Conservation (phyloP, 106 monocot genomes). For the Dendrobium catenatum region DNA sequence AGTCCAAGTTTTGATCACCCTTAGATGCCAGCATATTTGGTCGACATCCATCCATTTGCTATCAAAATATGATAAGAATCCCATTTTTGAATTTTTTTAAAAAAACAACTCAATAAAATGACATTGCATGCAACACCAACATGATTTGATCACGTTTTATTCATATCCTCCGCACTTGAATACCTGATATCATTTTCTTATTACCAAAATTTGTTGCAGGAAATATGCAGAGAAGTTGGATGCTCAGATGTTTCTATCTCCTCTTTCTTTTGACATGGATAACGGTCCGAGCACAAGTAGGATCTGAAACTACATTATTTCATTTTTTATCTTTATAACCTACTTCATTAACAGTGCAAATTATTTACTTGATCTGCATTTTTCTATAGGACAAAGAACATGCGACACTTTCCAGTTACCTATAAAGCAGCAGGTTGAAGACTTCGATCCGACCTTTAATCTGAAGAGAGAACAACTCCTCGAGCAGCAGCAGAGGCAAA, state of each 20-base stretch:
- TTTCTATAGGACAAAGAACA: not conserved
- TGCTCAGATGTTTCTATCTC: not conserved
- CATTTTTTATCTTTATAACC: not conserved
- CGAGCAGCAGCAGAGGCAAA: not conserved
- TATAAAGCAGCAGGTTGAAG: not conserved
- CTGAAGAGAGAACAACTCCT: not conserved
- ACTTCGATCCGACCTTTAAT: not conserved
- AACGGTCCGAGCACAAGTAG: not conserved
- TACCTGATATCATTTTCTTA: not conserved
- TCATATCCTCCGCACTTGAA: not conserved
- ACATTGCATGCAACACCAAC: not conserved
- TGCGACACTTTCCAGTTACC: not conserved
- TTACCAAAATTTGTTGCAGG: not conserved
- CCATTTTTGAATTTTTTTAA: not conserved
- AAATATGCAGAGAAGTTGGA: slow-evolving; percentile 9
- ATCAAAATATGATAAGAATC: not conserved
- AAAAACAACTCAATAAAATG: not conserved
- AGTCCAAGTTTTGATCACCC: no score
- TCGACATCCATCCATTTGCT: not conserved
- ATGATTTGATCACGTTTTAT: not conserved
- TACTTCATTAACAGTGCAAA: not conserved
- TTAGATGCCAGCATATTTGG: no score
- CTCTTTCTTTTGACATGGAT: slow-evolving; percentile 2
- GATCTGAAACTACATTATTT: slow-evolving; percentile 1
- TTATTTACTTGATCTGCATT: not conserved